Evolutionary conservation across 805 yeast genomes (phyloP), one percentile per base, ranked within the genome.

Genomic region (Blastobotrys chiropterorum): DNA sequence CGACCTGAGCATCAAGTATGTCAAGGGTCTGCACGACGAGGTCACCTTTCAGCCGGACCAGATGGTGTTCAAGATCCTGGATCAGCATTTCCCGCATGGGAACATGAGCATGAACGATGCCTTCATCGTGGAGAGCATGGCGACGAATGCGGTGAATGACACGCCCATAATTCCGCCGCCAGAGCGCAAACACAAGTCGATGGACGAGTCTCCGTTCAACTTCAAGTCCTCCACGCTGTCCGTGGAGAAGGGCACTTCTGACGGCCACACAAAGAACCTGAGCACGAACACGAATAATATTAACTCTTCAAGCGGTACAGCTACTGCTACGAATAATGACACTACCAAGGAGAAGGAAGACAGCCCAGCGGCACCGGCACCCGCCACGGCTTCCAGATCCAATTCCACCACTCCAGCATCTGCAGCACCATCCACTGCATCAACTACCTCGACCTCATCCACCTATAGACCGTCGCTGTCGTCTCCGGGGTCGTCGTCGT

Each of bases 1-100:
- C 8, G 88, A 86, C 63, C 54, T 77, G 50, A 57, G 59, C 16
- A 53, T 73, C 47, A 52, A 21, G 47, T 16, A 20, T 22, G 47
- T 44, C 14, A n/a, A 19, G 8, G 47, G 7, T 17, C 34, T 11
- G 31, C 38, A 14, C n/a, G 31, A 44, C 20, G 34, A 15, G 14
- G 40, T 17, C 17, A 17, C 20, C 8, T 52, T 58, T 8, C 59
- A 55, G 45, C 62, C 63, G 3, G 62, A 59, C 50, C 58, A 57
- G 38, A n/a, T 46, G 38, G 58, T 58, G 14, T 53, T 34, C 47
- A 38, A 47, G 21, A 16, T 58, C 40, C 41, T 56, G 40, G 56
- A 58, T 31, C 56, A 49, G 21, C 44, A 54, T 47, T 58, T 56
- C 41, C 60, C 61, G 19, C 30, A 43, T 3, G 61, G 59, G 31